Evolutionary conservation across 2,329 filamentous ascomycete species (phyloP).

Genomic region (Diplocarpon rosae): DNA sequence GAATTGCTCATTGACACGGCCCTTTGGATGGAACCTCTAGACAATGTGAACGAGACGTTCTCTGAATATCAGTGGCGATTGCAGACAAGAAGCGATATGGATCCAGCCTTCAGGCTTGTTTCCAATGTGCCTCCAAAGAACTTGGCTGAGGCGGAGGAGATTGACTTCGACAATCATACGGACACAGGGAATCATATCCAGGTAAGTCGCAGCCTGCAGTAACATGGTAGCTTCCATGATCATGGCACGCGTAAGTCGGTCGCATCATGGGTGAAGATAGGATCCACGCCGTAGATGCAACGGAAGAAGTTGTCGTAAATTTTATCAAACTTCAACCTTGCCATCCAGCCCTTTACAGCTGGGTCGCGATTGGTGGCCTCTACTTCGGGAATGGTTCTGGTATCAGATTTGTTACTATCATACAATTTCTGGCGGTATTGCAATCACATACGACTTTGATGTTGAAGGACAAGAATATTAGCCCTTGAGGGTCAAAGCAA

Average conservation of each 20-base stretch:
- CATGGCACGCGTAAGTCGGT: neutral
- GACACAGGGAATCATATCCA: constrained; percentile 14
- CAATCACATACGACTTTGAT: constrained; percentile 15
- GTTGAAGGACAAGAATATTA: constrained; percentile 16
- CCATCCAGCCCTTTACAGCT: constrained; percentile 11
- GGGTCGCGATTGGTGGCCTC: neutral
- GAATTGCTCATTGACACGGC: constrained; percentile 8
- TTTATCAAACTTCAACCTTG: constrained; percentile 9
- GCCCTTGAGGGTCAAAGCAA: constrained; percentile 8
- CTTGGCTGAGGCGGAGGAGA: constrained; percentile 18
- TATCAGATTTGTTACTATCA: neutral
- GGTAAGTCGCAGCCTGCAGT: constrained; percentile 17
- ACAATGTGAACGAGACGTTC: constrained; percentile 23
- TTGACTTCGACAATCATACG: constrained; percentile 17
- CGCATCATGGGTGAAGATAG: constrained; percentile 8
- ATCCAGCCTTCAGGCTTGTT: constrained; percentile 18
- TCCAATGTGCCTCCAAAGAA: constrained; percentile 20
- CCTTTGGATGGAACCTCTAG: constrained; percentile 14
- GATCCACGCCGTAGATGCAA: constrained; percentile 16
- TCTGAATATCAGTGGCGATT: constrained; percentile 23
- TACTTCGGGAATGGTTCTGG: no score
- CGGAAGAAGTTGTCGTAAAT: constrained; percentile 25
- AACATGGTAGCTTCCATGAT: constrained; percentile 16
- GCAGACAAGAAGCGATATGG: constrained; percentile 16
- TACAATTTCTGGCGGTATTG: neutral